phyloP scores from a whole-genome alignment of 345 rosid genomes.

The Angophora floribunda region DNA sequence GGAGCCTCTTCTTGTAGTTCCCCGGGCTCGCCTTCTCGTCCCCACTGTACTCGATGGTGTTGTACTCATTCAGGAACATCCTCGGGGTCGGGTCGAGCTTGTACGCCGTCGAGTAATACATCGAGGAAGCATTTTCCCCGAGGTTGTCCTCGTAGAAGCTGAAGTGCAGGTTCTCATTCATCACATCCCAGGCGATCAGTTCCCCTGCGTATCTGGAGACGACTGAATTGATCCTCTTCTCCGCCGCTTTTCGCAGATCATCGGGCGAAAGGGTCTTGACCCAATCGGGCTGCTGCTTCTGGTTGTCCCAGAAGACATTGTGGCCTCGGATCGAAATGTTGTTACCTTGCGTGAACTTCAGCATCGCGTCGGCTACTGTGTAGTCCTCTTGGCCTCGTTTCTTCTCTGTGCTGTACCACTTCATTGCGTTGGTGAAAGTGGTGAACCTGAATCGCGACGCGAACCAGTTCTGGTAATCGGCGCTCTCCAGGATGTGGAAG shows the following conservation, averaged over 20 bases:
- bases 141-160: conserved; percentile 64
- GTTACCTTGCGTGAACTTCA: conserved; percentile 28
- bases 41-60: conserved; percentile 39
- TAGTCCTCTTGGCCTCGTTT: conserved; percentile 54
- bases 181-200: conserved; percentile 73
- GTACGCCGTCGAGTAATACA: conserved; percentile 23
- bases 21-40: conserved; percentile 18
- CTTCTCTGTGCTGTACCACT: conserved; percentile 71
- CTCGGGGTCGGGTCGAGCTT: conserved; percentile 37
- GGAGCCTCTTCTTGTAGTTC: conserved; percentile 29
- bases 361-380: conserved; percentile 54
- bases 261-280: conserved; percentile 26
- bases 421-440: conserved; percentile 81
- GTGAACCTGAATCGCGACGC: conserved; percentile 53
- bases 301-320: conserved; percentile 71
- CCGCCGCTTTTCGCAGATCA: conserved; percentile 30
- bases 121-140: conserved; percentile 45
- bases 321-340: conserved; percentile 61
- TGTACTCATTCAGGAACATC: conserved; percentile 75
- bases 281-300: conserved; percentile 55
- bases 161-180: conserved; percentile 81
- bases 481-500: conserved; percentile 36
- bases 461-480: conserved; percentile 60
- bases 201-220: conserved; percentile 56
- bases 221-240: conserved; percentile 44